Evolutionary conservation across 1,284 basidiomycete species (phyloP).

Genomic region (Trichosporon ovoides): DNA sequence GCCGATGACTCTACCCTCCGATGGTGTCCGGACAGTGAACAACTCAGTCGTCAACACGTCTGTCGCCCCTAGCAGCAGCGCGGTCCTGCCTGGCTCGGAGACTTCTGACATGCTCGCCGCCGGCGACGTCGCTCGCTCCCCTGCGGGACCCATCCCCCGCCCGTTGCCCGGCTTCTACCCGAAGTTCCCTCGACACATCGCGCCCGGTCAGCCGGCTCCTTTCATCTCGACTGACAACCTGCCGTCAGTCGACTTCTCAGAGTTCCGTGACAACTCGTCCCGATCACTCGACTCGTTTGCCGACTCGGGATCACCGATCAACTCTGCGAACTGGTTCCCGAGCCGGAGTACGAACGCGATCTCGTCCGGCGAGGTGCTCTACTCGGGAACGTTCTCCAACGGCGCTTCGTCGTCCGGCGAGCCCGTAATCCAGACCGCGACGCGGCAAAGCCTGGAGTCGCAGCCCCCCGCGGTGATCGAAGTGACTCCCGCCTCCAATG

Average conservation of each 20-base stretch:
- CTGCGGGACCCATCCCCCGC: slow-evolving; percentile 16
- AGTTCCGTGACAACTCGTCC: slow-evolving; percentile 8
- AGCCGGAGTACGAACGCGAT: background rate
- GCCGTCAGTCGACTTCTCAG: slow-evolving; percentile 17
- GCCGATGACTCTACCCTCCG: slow-evolving; percentile 5
- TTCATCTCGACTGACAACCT: slow-evolving; percentile 38
- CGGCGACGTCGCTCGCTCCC: background rate
- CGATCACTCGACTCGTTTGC: slow-evolving; percentile 18
- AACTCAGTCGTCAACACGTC: slow-evolving; percentile 5
- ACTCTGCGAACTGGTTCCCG: slow-evolving; percentile 1
- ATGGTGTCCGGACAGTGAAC: background rate
- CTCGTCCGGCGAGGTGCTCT: slow-evolving; percentile 2
- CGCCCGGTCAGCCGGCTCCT: slow-evolving; percentile 8
- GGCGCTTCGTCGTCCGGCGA: slow-evolving; percentile 16
- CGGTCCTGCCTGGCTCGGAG: background rate
- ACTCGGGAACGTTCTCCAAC: background rate
- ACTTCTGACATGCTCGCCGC: background rate
- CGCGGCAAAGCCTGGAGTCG: slow-evolving; percentile 39
- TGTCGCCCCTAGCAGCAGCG: background rate
- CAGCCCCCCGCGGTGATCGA: slow-evolving; percentile 27
- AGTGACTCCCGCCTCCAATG: slow-evolving; percentile 12
- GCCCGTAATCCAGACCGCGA: slow-evolving; percentile 37
- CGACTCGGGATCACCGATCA: slow-evolving; percentile 15
- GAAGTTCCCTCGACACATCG: slow-evolving; percentile 40
- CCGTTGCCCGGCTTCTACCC: slow-evolving; percentile 46